phyloP scores from a whole-genome alignment of 1,139 yeast genomes.

The Debaryomyces udenii region DNA sequence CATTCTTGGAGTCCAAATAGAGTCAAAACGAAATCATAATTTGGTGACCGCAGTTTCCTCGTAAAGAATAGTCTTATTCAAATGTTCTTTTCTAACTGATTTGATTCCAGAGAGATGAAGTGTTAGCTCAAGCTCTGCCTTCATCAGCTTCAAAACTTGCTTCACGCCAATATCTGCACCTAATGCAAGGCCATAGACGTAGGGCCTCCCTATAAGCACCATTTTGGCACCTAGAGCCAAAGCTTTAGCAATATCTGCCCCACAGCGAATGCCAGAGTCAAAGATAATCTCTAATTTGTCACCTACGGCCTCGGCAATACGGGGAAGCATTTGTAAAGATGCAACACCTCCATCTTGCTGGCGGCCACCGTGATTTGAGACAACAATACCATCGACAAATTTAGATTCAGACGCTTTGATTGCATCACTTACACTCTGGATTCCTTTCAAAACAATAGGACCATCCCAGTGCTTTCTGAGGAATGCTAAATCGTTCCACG shows the following conservation, averaged over 20 bases:
- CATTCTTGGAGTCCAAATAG: too few relatives aligned
- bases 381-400: constrained; percentile 41
- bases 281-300: constrained; percentile 2
- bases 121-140: constrained; percentile 3
- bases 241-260: constrained; percentile 9
- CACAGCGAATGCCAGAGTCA: constrained; percentile 8
- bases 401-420: constrained; percentile 41
- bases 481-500: constrained; percentile 7
- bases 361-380: constrained; percentile 55
- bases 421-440: constrained; percentile 49
- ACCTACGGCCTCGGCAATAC: constrained; percentile 3
- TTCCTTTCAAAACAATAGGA: constrained; percentile 46
- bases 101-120: constrained; percentile 8
- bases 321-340: constrained; percentile 6
- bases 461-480: constrained; percentile 8
- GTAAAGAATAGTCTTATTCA: constrained; percentile 2
- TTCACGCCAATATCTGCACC: constrained; percentile 6
- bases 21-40: not conserved
- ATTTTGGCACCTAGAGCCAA: constrained; percentile 7
- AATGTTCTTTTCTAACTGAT: not conserved
- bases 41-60: not conserved
- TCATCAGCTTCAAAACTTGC: constrained; percentile 1
- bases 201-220: constrained; percentile 7
- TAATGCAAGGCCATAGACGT: constrained; percentile 6
- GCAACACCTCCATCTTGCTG: constrained; percentile 21